phyloP scores from a whole-genome alignment of 2,329 filamentous ascomycete genomes.

The Pezicula rhizophila region DNA sequence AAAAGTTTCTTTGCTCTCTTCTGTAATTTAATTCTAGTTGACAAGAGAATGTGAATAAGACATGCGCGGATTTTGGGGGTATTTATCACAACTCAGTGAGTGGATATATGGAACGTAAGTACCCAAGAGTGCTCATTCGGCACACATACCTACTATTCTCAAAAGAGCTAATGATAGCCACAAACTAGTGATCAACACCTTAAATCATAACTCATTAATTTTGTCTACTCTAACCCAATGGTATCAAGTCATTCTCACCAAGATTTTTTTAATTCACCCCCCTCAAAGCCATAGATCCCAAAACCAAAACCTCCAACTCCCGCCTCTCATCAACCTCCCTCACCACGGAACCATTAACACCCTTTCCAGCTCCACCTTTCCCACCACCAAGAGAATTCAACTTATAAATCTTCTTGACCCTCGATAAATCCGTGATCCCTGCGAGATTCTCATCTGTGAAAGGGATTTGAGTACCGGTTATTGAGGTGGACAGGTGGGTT shows the following conservation, averaged over 20 bases:
- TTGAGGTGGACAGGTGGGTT: conserved; percentile 51
- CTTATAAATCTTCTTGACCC: conserved; percentile 83
- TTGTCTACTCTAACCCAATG: not conserved
- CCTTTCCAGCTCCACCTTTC: conserved; percentile 10
- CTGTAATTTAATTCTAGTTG: too few species aligned
- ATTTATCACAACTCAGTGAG: too few species aligned
- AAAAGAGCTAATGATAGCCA: too few species aligned
- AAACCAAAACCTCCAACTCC: conserved; percentile 61
- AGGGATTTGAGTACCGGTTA: conserved; percentile 54
- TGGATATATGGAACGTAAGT: too few species aligned
- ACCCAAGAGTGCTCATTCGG: too few species aligned
- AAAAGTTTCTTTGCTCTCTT: not conserved
- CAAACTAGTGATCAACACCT: too few species aligned
- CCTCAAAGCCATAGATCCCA: conserved; percentile 74
- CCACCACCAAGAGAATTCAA: conserved; percentile 44
- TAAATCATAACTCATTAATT: not conserved
- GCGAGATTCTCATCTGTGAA: conserved; percentile 61
- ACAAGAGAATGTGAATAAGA: too few species aligned
- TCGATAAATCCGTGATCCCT: conserved; percentile 55
- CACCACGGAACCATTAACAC: conserved; percentile 19
- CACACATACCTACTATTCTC: too few species aligned
- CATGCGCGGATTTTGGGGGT: too few species aligned
- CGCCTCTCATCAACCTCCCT: conserved; percentile 35
- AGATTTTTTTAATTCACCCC: conserved; percentile 34
- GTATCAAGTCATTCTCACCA: not conserved